Base-by-base conservation (phyloP, 1,284 basidiomycete species). In the Agaricales sp. region DNA sequence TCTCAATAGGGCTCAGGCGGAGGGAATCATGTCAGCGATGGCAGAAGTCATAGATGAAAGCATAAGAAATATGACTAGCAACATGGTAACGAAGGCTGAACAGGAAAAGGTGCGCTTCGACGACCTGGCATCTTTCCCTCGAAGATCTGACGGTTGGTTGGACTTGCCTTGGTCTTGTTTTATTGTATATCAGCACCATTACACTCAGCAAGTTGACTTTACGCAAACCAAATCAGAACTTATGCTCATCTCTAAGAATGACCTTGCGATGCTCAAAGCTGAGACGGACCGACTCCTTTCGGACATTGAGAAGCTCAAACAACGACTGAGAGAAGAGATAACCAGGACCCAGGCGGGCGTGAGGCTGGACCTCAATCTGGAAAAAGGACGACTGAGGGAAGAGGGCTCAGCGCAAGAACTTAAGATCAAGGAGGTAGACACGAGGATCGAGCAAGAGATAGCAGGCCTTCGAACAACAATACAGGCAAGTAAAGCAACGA, bases 361-460 rank as follows among this genome's bases (percentile, higher is more conserved):
- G 2, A 74, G 95, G 44, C 68, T 99, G 21, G 96, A 99, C 65
- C 67, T 99, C 52, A 99, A 99, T 67, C 71, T 99, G 19, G 95
- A 99, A 70, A 99, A 99, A 67, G 94, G 92, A 2, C 75, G 95
- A 38, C 92, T 98, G 72, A 72, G 96, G 41, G 94, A 99, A 61
- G 94, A 99, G 70, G 86, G 83, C 52, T 87, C 84, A 51, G 82
- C 87, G 43, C 92, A 98, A 60, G 94, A 96, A 59, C 73, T 96
- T 54, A 98, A 98, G 78, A 92, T 99, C 64, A 94, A 94, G 66
- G 96, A 99, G 65, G 93, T 98, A 12, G 95, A 99, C 60, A 98
- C 95, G 1, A 71, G 92, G 58, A 98, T 99, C 59, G 95, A 99
- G 68, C 88, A 90, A 61, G 95, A 98, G 68, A 98, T 98, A 61